Evolutionary conservation across 257 asterid species (phyloP).

Genomic region (Plectranthus barbatus): DNA sequence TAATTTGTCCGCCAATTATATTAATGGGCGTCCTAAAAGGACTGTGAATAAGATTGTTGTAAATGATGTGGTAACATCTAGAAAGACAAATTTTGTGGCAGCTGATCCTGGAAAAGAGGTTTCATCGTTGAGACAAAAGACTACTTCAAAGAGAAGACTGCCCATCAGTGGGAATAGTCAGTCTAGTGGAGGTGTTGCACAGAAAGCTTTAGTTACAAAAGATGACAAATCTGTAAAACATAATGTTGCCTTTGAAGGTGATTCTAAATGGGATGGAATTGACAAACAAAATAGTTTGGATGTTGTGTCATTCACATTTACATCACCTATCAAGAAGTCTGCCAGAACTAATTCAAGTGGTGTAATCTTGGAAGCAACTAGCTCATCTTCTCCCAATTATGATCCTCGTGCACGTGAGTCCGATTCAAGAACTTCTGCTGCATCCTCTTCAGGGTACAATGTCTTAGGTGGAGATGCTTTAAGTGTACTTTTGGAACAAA

Average conservation of each 20-base stretch:
- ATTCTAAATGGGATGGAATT: constrained; percentile 46
- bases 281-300: constrained; percentile 58
- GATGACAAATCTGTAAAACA: constrained; percentile 49
- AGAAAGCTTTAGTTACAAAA: constrained; percentile 16
- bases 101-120: constrained; percentile 56
- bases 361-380: constrained; percentile 27
- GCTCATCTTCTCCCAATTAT: constrained; percentile 24
- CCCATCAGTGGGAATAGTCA: constrained; percentile 22
- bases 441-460: constrained; percentile 41
- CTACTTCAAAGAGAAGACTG: constrained; percentile 37
- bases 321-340: constrained; percentile 82
- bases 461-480: constrained; percentile 66
- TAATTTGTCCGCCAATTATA: constrained; percentile 26
- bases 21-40: constrained; percentile 34
- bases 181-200: constrained; percentile 29
- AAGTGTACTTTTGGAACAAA: constrained; percentile 81
- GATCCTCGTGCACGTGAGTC: constrained; percentile 27
- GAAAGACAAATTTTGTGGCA: constrained; percentile 41
- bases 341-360: constrained; percentile 34
- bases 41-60: constrained; percentile 54
- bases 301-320: constrained; percentile 92
- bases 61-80: constrained; percentile 38
- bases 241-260: constrained; percentile 42
- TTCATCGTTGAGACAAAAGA: constrained; percentile 36
- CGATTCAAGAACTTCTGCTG: constrained; percentile 28